These are phyloP conservation scores for Jatropha podagrica DNA, from an alignment of 441 rosid genomes.

Conservation along the genomic window DNA sequence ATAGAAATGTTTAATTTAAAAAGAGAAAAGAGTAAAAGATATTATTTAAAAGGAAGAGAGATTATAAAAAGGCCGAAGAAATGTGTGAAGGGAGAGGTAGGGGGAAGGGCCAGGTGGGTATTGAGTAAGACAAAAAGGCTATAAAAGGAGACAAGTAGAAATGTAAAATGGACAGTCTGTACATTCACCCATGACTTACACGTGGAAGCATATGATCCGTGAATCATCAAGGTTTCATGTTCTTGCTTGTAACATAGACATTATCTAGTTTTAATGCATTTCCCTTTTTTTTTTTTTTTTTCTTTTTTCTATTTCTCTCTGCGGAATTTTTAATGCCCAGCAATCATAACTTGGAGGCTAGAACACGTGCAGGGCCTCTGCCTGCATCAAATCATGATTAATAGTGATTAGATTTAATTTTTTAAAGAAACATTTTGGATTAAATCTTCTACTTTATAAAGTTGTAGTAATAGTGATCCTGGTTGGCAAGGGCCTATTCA, in stretches of 20 bases:
- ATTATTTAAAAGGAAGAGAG: background rate
- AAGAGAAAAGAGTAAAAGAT: no score
- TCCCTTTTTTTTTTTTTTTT: background rate
- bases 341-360: slow-evolving; percentile 34
- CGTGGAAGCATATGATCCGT: slow-evolving; percentile 32
- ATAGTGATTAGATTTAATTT: background rate
- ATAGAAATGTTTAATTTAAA: no score
- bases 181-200: slow-evolving; percentile 13
- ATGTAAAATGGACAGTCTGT: slow-evolving; percentile 15
- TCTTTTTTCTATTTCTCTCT: background rate
- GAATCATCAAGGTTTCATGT: slow-evolving; percentile 18
- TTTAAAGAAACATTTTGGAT: no score
- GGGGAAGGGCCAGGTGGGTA: background rate
- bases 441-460: no score
- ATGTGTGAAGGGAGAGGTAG: background rate
- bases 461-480: no score
- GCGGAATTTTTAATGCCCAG: slow-evolving; percentile 25
- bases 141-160: background rate
- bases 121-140: slow-evolving; percentile 30
- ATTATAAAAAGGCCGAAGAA: background rate
- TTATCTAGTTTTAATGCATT: background rate
- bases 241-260: background rate
- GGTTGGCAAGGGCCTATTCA: no score
- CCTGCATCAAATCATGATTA: slow-evolving; percentile 20
- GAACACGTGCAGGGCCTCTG: slow-evolving; percentile 28